Evolutionary conservation across 345 rosid species (phyloP), one percentile per base, ranked within the genome.

Genomic region (Moringa oleifera): DNA sequence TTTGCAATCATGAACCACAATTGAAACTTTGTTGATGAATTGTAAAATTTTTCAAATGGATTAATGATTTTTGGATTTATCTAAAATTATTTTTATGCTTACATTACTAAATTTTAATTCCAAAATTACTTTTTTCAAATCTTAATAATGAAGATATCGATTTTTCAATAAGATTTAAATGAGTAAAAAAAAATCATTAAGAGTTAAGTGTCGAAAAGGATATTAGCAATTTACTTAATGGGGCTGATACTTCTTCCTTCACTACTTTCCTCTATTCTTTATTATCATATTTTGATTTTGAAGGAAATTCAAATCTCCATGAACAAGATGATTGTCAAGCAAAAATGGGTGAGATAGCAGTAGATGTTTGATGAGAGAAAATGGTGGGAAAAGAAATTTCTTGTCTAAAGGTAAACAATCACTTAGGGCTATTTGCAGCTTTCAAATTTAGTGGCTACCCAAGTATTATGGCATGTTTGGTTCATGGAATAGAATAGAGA

Each of bases 211-310:
- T 55, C 28, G 91, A 82, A 58, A 94, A 81, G 74, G 62, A 72
- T 60, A 61, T 59, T 1, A 79, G 55, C 60, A 77, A 70, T 64
- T 61, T 65, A 56, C 80, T 70, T 56, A 86, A 82, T 66, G 97
- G 85, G 19, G 97, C 99, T 0, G 97, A 94, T 72, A 90, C 99
- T 18, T 94, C 99, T 61, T 94, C 99, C 20, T 90, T 94, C 70
- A 73, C 89, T 51, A 95, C 97, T 17, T 94, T 94, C 73, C 89
- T 94, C 53, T 85, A 83, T 69, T 94, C 99, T 12, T 75, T 93
- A 5, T 69, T 94, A 69, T 76, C 94, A 6, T 79, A 88, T 45
- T 78, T 95, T 1, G 85, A 80, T 37, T 53, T 77, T 3, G 77
- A 71, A 63, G 73, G 73, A 51, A 73, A 79, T 70, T 61, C 73